These are phyloP conservation scores for Fusarium sp. DNA, from an alignment of 2,329 filamentous ascomycete species.

Conservation along the genomic window DNA sequence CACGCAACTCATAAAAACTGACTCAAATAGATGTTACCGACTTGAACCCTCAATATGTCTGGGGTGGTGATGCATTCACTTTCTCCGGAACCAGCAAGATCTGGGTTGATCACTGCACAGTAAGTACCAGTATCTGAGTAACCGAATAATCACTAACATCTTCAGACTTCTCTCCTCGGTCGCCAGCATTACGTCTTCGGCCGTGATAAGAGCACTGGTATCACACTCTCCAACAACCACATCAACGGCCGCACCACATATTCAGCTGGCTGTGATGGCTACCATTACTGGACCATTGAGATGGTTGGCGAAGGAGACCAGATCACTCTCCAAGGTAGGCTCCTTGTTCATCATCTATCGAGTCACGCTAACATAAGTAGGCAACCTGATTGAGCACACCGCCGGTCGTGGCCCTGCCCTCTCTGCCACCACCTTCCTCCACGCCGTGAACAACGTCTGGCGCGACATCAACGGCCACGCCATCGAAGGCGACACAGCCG, in stretches of 20 bases:
- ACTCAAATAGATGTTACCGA: slow-evolving; percentile 17
- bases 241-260: slow-evolving; percentile 59
- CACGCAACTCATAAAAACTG: accelerated
- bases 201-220: slow-evolving; percentile 46
- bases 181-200: slow-evolving; percentile 38
- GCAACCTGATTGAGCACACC: slow-evolving; percentile 30
- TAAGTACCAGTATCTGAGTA: neutral
- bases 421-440: slow-evolving; percentile 47
- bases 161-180: slow-evolving; percentile 26
- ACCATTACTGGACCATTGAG: slow-evolving; percentile 59
- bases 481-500: slow-evolving; percentile 45
- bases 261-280: slow-evolving; percentile 58
- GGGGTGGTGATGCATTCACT: slow-evolving; percentile 37
- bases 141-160: accelerated
- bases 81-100: slow-evolving; percentile 31
- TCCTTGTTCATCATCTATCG: too few species aligned
- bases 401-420: slow-evolving; percentile 49
- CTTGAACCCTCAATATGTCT: slow-evolving; percentile 38
- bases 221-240: slow-evolving; percentile 62
- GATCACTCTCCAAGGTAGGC: slow-evolving; percentile 22
- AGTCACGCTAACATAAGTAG: neutral
- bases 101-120: slow-evolving; percentile 39
- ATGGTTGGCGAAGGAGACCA: slow-evolving; percentile 30
- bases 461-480: slow-evolving; percentile 45
- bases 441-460: slow-evolving; percentile 51